phyloP scores from a whole-genome alignment of 345 rosid species.

The Mangifera indica region DNA sequence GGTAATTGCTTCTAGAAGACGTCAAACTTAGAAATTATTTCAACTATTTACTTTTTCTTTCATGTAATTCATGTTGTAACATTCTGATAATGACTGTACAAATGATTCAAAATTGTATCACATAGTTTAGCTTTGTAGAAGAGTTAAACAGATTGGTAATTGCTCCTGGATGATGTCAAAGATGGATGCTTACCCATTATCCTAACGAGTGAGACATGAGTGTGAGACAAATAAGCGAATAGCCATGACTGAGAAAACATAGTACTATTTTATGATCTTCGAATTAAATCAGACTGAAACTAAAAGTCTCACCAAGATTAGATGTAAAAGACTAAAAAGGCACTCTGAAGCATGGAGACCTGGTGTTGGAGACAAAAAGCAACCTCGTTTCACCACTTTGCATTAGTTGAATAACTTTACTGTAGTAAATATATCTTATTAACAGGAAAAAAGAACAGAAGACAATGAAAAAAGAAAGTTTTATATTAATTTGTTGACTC shows the following conservation, averaged over 20 bases:
- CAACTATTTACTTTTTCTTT: not conserved
- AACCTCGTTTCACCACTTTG: not conserved
- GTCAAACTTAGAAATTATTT: not conserved
- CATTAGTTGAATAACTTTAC: not conserved
- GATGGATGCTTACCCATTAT: not conserved
- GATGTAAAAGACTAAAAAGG: conserved; percentile 6
- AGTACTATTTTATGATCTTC: not conserved
- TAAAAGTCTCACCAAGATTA: conserved; percentile 1
- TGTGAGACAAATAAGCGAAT: not conserved
- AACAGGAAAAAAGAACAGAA: not conserved
- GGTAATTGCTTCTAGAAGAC: not conserved
- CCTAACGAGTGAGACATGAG: not conserved
- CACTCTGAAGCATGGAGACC: not conserved
- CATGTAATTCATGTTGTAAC: not conserved
- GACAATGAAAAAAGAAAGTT: not conserved
- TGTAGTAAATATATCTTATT: not conserved
- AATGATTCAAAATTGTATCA: not conserved
- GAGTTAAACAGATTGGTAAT: not conserved
- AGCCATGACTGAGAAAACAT: not conserved
- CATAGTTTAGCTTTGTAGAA: not conserved
- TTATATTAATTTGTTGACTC: not conserved
- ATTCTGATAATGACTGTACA: not conserved
- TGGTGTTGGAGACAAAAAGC: not conserved
- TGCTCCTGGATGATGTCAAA: not conserved
- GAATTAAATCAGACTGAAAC: not conserved